Evolutionary conservation across 2,329 filamentous ascomycete genomes (phyloP).

Genomic region (Phialemoniopsis sp.): DNA sequence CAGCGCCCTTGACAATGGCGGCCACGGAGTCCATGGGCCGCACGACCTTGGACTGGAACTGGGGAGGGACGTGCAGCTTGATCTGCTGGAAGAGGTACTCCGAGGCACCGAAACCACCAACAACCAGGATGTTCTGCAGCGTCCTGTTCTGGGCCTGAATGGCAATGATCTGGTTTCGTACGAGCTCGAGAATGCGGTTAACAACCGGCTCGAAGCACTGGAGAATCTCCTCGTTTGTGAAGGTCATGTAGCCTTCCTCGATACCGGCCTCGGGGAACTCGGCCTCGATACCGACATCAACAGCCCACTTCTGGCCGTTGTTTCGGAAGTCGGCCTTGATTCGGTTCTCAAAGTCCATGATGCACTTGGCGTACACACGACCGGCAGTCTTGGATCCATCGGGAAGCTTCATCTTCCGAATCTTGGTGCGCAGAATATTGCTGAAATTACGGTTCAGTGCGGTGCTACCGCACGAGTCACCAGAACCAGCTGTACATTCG

Average conservation of each 20-base stretch:
- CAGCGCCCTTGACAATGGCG: slow-evolving; percentile 96
- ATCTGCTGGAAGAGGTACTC: slow-evolving; percentile 99
- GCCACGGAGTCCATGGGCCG: slow-evolving; percentile 98
- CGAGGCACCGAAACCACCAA: slow-evolving; percentile 96
- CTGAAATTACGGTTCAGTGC: slow-evolving; percentile 97
- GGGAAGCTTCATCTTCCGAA: slow-evolving; percentile 97
- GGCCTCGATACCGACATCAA: slow-evolving; percentile 96
- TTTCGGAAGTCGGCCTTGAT: slow-evolving; percentile 99
- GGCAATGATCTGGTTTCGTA: slow-evolving; percentile 97
- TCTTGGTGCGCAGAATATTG: slow-evolving; percentile 96
- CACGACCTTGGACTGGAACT: slow-evolving; percentile 98
- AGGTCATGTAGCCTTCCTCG: slow-evolving; percentile 99
- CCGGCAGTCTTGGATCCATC: slow-evolving; percentile 97
- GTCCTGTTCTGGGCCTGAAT: slow-evolving; percentile 95
- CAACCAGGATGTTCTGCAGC: slow-evolving; percentile 93
- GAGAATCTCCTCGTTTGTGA: slow-evolving; percentile 97
- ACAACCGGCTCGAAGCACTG: slow-evolving; percentile 99
- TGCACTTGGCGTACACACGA: slow-evolving; percentile 97
- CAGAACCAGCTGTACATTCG: slow-evolving; percentile 94
- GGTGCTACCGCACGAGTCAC: slow-evolving; percentile 97
- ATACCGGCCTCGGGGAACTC: slow-evolving; percentile 97
- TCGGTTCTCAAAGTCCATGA: slow-evolving; percentile 99
- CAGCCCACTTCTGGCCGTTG: slow-evolving; percentile 98
- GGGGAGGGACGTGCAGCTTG: slow-evolving; percentile 94
- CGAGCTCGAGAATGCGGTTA: slow-evolving; percentile 91